Evolutionary conservation across 345 rosid genomes (phyloP).

Genomic region (Excoecaria cochinchinensis): DNA sequence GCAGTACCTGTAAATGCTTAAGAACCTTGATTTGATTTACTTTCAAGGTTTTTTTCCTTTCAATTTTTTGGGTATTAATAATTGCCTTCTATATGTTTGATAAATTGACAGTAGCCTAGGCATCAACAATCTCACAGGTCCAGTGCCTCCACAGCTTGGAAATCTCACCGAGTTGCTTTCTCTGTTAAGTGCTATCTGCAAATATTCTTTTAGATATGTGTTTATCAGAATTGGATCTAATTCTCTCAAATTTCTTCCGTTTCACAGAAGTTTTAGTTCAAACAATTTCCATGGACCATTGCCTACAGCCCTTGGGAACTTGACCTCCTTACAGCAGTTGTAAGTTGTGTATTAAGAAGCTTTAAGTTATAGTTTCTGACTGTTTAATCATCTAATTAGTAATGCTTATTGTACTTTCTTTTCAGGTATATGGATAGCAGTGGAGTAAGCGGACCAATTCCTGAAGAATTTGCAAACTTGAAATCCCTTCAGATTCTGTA

Average conservation of each 20-base stretch:
- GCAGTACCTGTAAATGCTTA: slow-evolving; percentile 51
- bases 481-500: slow-evolving; percentile 51
- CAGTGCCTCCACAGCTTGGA: slow-evolving; percentile 52
- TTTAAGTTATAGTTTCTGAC: too few species aligned
- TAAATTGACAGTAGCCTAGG: slow-evolving; percentile 50
- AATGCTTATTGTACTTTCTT: slow-evolving; percentile 11
- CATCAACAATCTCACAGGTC: slow-evolving; percentile 56
- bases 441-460: slow-evolving; percentile 53
- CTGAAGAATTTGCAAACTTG: slow-evolving; percentile 45
- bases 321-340: slow-evolving; percentile 51
- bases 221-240: background rate
- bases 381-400: background rate
- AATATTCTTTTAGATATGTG: background rate
- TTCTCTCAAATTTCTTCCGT: slow-evolving; percentile 5
- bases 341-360: slow-evolving; percentile 25
- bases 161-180: slow-evolving; percentile 48
- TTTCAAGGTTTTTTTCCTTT: background rate
- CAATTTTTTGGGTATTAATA: slow-evolving; percentile 4
- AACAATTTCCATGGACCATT: slow-evolving; percentile 50
- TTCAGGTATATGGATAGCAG: slow-evolving; percentile 60
- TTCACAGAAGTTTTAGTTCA: slow-evolving; percentile 54
- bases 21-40: background rate
- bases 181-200: slow-evolving; percentile 41
- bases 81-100: slow-evolving; percentile 20
- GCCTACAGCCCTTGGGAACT: slow-evolving; percentile 46